Evolutionary conservation across 73 alveolate genomes (phyloP), one percentile per base, ranked within the genome.

Genomic region (Diophrys appendiculata): DNA sequence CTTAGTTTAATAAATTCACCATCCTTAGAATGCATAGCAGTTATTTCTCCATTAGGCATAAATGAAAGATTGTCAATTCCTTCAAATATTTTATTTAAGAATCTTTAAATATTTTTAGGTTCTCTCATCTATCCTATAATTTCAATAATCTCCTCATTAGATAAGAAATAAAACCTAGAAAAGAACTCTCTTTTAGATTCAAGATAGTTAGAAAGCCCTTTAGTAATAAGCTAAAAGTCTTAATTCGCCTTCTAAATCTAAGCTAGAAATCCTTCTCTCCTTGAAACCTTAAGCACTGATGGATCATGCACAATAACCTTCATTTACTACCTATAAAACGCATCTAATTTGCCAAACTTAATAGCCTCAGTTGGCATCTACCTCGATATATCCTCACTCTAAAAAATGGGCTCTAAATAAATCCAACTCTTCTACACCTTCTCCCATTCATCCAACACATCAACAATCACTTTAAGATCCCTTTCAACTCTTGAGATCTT

Each of bases 401-500:
- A 90, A 77, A 94, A 96, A 34, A 96, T 96, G 34, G 98, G 98
- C 84, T 96, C 96, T 24, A 96, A 84, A 73, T 96, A 96, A 2
- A 95, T 88, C 96, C 98, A 91, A 65, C 93, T 81, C 73, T 95
- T 94, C 84, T 96, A 92, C 23, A 97, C 95, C 80, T 94, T 96
- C 28, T 86, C 72, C 99, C 99, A 97, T 31, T 95, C 97, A 78
- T 96, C 99, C 23, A 97, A 76, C 24, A 96, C 94, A 71, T 96
- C 99, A 31, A 72, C 89, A 22, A 86, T 72, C 11, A 79, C 72
- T 73, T 73, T 79, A 25, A 86, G 68, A 27, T 86, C 93, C 53
- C 77, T 78, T 65, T 86, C 93, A 8, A 79, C 87, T 67, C 82
- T 78, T 22, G 64, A n/a, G 25, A 86, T 81, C 76, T 74, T 78